Evolutionary conservation across 2,329 filamentous ascomycete genomes (phyloP).

Genomic region (Erysiphe pulchra): DNA sequence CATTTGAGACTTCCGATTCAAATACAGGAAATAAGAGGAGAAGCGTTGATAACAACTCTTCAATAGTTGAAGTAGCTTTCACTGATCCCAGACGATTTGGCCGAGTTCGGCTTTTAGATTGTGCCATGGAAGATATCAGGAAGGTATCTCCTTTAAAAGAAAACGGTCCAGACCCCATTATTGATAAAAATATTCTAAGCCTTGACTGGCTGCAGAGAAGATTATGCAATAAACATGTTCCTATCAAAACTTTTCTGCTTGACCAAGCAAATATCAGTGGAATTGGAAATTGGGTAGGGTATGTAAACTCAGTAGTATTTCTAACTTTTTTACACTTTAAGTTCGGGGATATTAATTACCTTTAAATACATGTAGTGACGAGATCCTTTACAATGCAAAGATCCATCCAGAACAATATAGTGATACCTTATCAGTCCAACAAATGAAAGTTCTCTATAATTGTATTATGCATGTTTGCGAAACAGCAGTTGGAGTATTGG

Average conservation of each 20-base stretch:
- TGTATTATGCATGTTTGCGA: slow-evolving; percentile 57
- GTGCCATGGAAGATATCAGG: slow-evolving; percentile 48
- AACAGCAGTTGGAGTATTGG: slow-evolving; percentile 51
- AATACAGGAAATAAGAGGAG: too few species aligned
- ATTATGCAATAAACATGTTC: slow-evolving; percentile 52
- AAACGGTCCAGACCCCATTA: slow-evolving; percentile 80
- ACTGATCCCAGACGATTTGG: slow-evolving; percentile 60
- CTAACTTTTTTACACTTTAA: neutral
- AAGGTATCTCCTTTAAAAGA: slow-evolving; percentile 56
- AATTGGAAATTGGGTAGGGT: slow-evolving; percentile 89
- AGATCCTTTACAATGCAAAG: slow-evolving; percentile 69
- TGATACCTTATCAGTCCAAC: slow-evolving; percentile 47
- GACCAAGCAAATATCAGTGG: slow-evolving; percentile 78
- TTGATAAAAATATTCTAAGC: slow-evolving; percentile 55
- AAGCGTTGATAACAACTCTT: slow-evolving; percentile 17
- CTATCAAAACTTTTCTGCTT: slow-evolving; percentile 67
- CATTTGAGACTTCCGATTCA: slow-evolving; percentile 28
- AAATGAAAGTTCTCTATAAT: slow-evolving; percentile 46
- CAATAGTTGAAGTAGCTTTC: slow-evolving; percentile 43
- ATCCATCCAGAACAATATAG: slow-evolving; percentile 87
- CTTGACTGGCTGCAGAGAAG: slow-evolving; percentile 47
- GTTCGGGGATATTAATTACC: neutral
- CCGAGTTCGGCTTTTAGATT: slow-evolving; percentile 61
- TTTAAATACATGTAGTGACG: slow-evolving; percentile 28
- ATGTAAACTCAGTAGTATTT: slow-evolving; percentile 8